Conservation (phyloP, 192 early-diverging fungal genomes). For the Coemansia sp. region DNA sequence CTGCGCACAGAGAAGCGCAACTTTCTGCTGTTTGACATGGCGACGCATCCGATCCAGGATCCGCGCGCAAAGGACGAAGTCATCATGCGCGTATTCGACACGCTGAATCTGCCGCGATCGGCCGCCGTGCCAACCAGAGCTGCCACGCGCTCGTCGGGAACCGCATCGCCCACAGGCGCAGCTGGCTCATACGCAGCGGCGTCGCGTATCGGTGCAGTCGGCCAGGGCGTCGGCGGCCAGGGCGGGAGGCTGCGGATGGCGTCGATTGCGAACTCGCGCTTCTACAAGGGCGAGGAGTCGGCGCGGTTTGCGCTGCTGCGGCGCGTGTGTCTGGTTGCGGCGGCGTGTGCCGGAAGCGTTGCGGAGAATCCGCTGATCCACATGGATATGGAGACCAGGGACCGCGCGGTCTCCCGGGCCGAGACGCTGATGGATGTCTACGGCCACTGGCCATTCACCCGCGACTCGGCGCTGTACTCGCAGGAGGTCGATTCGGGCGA, state of each 20-base stretch:
- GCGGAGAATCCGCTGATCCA: slow-evolving; percentile 90
- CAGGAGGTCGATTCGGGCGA: slow-evolving; percentile 57
- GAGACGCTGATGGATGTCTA: slow-evolving; percentile 91
- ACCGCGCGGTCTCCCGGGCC: slow-evolving; percentile 83
- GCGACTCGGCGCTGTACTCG: slow-evolving; percentile 59
- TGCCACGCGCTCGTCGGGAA: slow-evolving; percentile 54
- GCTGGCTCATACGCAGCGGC: neutral
- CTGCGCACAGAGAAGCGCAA: slow-evolving; percentile 94
- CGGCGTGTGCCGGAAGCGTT: slow-evolving; percentile 97
- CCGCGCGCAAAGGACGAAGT: slow-evolving; percentile 85
- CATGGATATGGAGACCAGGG: slow-evolving; percentile 81
- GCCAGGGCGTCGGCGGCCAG: slow-evolving; percentile 48
- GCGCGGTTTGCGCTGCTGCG: slow-evolving; percentile 63
- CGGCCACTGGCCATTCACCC: slow-evolving; percentile 70
- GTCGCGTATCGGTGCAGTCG: slow-evolving; percentile 16
- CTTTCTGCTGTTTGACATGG: slow-evolving; percentile 97
- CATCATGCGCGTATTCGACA: slow-evolving; percentile 78
- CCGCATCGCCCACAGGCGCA: neutral
- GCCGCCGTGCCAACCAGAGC: slow-evolving; percentile 55
- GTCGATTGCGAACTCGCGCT: slow-evolving; percentile 30
- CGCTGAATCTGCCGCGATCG: slow-evolving; percentile 70
- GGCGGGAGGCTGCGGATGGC: slow-evolving; percentile 26
- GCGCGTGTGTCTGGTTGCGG: slow-evolving; percentile 88
- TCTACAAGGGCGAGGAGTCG: slow-evolving; percentile 35
- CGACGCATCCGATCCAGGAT: slow-evolving; percentile 94